A percentile compares a stretch with the other conserved stretches of the same genome.
Evolutionary conservation across 2,329 filamentous ascomycete genomes (phyloP).

Genomic region (Mycogone perniciosa): DNA sequence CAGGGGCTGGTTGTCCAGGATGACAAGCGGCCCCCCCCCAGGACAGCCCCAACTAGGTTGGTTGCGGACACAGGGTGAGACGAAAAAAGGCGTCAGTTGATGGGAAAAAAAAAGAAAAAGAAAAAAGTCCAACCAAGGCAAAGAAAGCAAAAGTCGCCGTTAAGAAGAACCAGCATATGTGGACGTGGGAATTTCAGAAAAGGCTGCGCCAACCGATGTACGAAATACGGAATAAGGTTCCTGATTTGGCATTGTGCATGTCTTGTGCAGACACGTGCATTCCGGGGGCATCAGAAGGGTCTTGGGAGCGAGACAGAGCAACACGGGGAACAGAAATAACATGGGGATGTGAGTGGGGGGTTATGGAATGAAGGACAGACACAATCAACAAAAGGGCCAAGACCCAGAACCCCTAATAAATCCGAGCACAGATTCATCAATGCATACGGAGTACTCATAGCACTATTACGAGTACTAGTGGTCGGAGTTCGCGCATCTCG

Average conservation of each 20-base stretch:
- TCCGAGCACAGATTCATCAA: too few relatives aligned
- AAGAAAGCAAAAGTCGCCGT: conserved; percentile 10
- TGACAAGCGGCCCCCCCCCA: not conserved
- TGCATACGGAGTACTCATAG: too few relatives aligned
- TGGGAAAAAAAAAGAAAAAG: conserved; percentile 12
- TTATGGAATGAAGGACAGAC: not conserved
- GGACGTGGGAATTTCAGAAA: not conserved
- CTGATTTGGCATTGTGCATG: too few relatives aligned
- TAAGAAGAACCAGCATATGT: not conserved
- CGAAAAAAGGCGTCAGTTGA: conserved; percentile 5
- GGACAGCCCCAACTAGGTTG: not conserved
- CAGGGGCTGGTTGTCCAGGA: not conserved
- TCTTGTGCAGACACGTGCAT: not conserved
- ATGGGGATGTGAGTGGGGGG: not conserved
- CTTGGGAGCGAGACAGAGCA: not conserved
- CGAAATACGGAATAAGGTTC: not conserved
- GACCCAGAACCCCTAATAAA: not conserved
- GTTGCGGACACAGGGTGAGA: not conserved
- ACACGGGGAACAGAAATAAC: not conserved
- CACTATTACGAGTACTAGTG: too few relatives aligned
- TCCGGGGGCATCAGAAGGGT: not conserved
- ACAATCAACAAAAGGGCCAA: not conserved
- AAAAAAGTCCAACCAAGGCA: conserved; percentile 8
- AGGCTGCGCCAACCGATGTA: not conserved
- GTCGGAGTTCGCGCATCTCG: too few relatives aligned